These are phyloP conservation scores for Gentiana straminea DNA, from an alignment of 257 asterid genomes.

Conservation along the genomic window DNA sequence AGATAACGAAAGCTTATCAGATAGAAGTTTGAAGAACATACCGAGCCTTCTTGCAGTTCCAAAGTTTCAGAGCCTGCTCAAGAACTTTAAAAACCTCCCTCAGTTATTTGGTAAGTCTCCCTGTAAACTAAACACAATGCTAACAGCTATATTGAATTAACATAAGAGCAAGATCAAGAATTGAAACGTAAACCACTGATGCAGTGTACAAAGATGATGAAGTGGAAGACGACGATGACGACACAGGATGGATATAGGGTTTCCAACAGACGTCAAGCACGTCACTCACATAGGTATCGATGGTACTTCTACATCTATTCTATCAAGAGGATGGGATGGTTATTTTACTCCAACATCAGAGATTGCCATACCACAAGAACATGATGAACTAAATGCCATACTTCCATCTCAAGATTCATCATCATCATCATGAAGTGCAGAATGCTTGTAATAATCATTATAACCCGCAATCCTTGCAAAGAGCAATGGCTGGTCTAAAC, in stretches of 20 bases:
- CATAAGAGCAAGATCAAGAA: too few species aligned
- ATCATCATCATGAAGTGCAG: neutral
- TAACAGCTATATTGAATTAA: neutral
- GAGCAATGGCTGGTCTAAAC: neutral
- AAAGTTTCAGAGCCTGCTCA: slow-evolving; percentile 48
- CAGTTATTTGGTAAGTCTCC: slow-evolving; percentile 48
- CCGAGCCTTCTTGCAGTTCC: slow-evolving; percentile 29
- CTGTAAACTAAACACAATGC: neutral
- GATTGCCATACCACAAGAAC: slow-evolving; percentile 4
- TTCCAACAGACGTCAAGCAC: slow-evolving; percentile 80
- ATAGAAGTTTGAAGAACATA: slow-evolving; percentile 41
- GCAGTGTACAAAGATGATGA: slow-evolving; percentile 53
- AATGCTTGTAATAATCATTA: neutral
- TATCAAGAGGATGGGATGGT: slow-evolving; percentile 46
- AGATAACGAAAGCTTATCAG: slow-evolving; percentile 27
- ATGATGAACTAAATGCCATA: neutral
- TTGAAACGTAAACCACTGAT: neutral
- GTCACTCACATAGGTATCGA: slow-evolving; percentile 85
- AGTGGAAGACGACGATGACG: slow-evolving; percentile 31
- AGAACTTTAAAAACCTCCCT: slow-evolving; percentile 66
- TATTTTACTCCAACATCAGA: neutral
- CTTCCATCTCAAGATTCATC: slow-evolving; percentile 1
- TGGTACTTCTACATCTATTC: slow-evolving; percentile 66
- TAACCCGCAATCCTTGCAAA: neutral
- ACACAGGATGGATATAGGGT: slow-evolving; percentile 58